Conservation (phyloP, 768 basidiomycete genomes). For the Hericium rajendrae region DNA sequence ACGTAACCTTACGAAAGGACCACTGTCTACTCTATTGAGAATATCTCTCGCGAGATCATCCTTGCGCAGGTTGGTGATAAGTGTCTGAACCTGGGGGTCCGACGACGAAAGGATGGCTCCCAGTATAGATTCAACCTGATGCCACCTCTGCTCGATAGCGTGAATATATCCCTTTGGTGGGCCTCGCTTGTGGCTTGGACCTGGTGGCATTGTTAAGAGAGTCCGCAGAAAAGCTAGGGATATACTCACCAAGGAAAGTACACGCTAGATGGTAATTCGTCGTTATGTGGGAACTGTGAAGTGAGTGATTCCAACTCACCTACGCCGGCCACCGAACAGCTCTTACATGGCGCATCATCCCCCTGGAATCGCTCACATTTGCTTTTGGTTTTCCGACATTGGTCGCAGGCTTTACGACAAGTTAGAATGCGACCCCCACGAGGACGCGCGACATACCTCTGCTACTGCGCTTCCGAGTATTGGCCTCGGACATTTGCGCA, state of each 20-base stretch:
- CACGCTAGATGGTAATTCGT: constrained; percentile 35
- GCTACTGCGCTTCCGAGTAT: constrained; percentile 13
- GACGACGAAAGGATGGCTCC: constrained; percentile 71
- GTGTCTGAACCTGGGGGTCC: constrained; percentile 50
- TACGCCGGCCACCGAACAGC: constrained; percentile 47
- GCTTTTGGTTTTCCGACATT: constrained; percentile 81
- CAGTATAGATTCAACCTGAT: constrained; percentile 85
- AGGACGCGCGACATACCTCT: constrained; percentile 7
- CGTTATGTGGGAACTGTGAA: constrained; percentile 7
- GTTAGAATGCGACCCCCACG: not conserved
- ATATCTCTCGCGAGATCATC: constrained; percentile 76
- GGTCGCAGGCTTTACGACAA: constrained; percentile 58
- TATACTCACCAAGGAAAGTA: constrained; percentile 48
- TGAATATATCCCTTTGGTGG: constrained; percentile 89
- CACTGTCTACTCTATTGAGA: constrained; percentile 62
- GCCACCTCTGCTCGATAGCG: constrained; percentile 86
- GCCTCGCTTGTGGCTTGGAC: constrained; percentile 74
- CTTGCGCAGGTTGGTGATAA: constrained; percentile 54
- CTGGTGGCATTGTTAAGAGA: constrained; percentile 24
- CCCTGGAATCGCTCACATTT: constrained; percentile 60
- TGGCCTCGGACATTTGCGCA: not conserved
- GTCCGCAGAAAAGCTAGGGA: not conserved
- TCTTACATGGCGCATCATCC: constrained; percentile 48
- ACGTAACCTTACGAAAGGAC: constrained; percentile 56
- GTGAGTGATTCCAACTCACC: constrained; percentile 25